phyloP scores from a whole-genome alignment of 345 rosid genomes.

The Noccaea caerulescens region DNA sequence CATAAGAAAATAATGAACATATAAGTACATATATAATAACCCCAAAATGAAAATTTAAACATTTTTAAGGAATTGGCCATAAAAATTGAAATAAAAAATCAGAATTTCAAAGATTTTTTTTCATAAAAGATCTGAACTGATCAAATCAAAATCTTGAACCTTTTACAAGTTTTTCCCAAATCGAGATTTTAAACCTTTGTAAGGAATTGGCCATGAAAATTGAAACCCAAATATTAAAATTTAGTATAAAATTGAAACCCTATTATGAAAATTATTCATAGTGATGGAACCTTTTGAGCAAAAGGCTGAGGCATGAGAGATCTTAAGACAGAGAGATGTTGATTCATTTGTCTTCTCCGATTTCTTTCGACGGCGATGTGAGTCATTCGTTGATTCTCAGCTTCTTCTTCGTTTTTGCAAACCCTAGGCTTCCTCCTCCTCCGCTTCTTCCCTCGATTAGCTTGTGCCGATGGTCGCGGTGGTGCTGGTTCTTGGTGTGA shows the following conservation, averaged over 20 bases:
- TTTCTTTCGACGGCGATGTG: constrained; percentile 95
- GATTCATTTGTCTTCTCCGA: constrained; percentile 86
- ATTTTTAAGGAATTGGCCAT: not conserved
- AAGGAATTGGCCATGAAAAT: not conserved
- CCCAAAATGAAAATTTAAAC: not conserved
- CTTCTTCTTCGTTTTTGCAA: constrained; percentile 83
- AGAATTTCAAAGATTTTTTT: not conserved
- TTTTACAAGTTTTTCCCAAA: not conserved
- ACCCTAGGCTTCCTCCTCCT: constrained; percentile 74
- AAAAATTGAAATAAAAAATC: not conserved
- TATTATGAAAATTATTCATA: not conserved
- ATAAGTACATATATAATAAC: not conserved
- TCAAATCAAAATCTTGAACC: too few species aligned
- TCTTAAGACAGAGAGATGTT: constrained; percentile 72
- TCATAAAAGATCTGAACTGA: too few species aligned
- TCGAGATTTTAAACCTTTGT: not conserved
- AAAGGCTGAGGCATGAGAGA: constrained; percentile 89
- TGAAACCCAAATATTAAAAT: not conserved
- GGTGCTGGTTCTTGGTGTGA: constrained; percentile 29
- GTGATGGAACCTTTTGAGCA: constrained; percentile 66
- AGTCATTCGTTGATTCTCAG: constrained; percentile 86
- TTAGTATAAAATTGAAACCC: constrained; percentile 21
- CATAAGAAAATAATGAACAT: constrained; percentile 7
- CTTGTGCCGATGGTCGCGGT: constrained; percentile 31
- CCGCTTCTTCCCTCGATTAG: constrained; percentile 63